phyloP scores from a whole-genome alignment of 2,329 filamentous ascomycete species.

The Fusarium sp. region DNA sequence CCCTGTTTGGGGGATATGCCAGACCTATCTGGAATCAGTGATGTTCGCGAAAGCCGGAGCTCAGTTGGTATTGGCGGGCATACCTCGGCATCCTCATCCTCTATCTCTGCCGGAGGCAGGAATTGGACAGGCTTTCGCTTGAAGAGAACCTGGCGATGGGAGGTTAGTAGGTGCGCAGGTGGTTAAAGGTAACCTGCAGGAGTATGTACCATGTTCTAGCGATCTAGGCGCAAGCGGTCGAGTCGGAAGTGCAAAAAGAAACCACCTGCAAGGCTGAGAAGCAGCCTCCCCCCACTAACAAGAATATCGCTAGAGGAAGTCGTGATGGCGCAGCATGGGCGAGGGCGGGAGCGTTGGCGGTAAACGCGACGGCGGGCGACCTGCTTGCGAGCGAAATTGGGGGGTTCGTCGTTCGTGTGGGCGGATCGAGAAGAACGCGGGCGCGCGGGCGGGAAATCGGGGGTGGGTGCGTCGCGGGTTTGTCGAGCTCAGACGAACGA shows the following conservation, averaged over 20 bases:
- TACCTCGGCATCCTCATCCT: conserved; percentile 90
- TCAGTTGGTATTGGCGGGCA: conserved; percentile 39
- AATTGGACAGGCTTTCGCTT: conserved; percentile 96
- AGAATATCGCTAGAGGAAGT: conserved; percentile 34
- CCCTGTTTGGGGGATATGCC: conserved; percentile 90
- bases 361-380: conserved; percentile 23
- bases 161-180: conserved; percentile 23
- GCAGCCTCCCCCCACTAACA: conserved; percentile 50
- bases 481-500: conserved; percentile 42
- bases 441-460: conserved; percentile 43
- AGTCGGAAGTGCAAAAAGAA: conserved; percentile 31
- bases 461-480: conserved; percentile 45
- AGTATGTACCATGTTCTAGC: conserved; percentile 44
- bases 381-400: conserved; percentile 34
- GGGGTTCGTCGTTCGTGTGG: conserved; percentile 29
- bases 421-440: conserved; percentile 39
- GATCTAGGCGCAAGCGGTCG: conserved; percentile 37
- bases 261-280: conserved; percentile 46
- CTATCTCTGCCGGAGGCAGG: conserved; percentile 78
- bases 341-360: conserved; percentile 20
- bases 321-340: conserved; percentile 42
- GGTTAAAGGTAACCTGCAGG: background rate
- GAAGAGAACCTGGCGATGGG: conserved; percentile 81
- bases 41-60: conserved; percentile 15
- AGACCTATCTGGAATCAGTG: conserved; percentile 75